Base-by-base conservation (phyloP, 2,329 filamentous ascomycete species). In the Aspergillus pseudoterreus region DNA sequence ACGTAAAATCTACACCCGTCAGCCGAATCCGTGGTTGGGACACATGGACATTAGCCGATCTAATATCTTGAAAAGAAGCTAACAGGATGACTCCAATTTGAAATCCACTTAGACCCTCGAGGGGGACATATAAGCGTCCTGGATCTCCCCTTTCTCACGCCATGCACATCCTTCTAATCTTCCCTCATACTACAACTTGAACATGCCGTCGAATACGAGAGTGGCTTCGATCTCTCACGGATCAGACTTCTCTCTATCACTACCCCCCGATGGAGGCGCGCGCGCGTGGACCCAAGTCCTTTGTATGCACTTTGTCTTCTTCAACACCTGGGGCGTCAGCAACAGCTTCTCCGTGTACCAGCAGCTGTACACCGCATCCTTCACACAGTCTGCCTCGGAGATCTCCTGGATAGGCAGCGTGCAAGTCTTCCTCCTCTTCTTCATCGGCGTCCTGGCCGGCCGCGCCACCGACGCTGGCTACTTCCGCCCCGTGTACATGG, bases 351-450 rank as follows among this genome's bases (percentile, higher is more conserved):
- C 71, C 15, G 60, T 75, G 27, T 77, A 75, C 57, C 72, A 77
- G 63, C 60, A 66, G 11, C 74, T 74, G 54, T 75, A 77, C 54
- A 62, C 64, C 2, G 60, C 61, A 3, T 45, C 59, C 0, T 60
- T 75, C 10, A 30, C 58, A 0, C 53, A 60, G 0, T 57, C 70
- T 0, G 63, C 68, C 1, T 71, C 67, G 4, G 57, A 64, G 5
- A 70, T 77, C 22, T 70, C 72, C 27, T 77, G 73, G 75, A 65
- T 77, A 15, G 72, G 74, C 10, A 63, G 63, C 3, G 57, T 75
- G 5, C 72, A 76, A 53, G 59, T 73, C 33, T 77, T 73, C 53
- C 59, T 75, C 12, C 61, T 75, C 12, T 75, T 75, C 56, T 70
- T 75, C 43, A 56, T 74, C 5, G 70, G 72, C 4, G 71, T 67